Conservation (phyloP, 179 eudicot species). For the Vitellaria paradoxa region DNA sequence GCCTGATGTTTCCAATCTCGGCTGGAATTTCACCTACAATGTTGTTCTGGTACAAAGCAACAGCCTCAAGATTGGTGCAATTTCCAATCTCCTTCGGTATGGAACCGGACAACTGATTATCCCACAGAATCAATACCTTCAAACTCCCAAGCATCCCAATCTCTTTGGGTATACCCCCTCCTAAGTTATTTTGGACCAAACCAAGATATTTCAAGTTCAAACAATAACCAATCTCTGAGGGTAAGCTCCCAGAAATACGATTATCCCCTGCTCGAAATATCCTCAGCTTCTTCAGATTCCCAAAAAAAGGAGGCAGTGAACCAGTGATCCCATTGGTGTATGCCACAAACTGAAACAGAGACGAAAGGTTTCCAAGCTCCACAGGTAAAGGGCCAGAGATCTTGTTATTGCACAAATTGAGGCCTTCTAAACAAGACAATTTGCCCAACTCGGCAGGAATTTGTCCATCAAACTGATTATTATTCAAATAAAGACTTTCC, state of each 20-base stretch:
- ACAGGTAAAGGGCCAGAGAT: conserved; percentile 64
- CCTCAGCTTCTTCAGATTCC: conserved; percentile 51
- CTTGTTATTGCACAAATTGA: no score
- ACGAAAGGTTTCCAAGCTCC: conserved; percentile 66
- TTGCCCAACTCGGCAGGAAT: no score
- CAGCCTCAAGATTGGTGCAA: conserved; percentile 58
- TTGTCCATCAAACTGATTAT: no score
- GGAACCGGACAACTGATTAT: conserved; percentile 60
- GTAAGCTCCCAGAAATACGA: conserved; percentile 63
- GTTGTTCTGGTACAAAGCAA: conserved; percentile 74
- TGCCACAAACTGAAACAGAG: conserved; percentile 60
- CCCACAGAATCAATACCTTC: conserved; percentile 70
- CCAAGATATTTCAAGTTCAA: conserved; percentile 58
- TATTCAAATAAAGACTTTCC: conserved; percentile 38
- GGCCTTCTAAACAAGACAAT: no score
- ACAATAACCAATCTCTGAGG: conserved; percentile 68
- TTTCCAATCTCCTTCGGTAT: conserved; percentile 83
- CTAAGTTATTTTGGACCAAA: conserved; percentile 69
- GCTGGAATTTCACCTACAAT: conserved; percentile 69
- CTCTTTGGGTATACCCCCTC: conserved; percentile 70
- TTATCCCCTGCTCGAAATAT: conserved; percentile 82
- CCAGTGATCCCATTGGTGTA: conserved; percentile 70
- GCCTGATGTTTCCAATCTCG: conserved; percentile 60
- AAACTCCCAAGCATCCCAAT: conserved; percentile 54
- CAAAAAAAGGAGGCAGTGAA: conserved; percentile 58